Base-by-base conservation (phyloP, 768 basidiomycete genomes). In the Tubosaeta brunneosetosa region DNA sequence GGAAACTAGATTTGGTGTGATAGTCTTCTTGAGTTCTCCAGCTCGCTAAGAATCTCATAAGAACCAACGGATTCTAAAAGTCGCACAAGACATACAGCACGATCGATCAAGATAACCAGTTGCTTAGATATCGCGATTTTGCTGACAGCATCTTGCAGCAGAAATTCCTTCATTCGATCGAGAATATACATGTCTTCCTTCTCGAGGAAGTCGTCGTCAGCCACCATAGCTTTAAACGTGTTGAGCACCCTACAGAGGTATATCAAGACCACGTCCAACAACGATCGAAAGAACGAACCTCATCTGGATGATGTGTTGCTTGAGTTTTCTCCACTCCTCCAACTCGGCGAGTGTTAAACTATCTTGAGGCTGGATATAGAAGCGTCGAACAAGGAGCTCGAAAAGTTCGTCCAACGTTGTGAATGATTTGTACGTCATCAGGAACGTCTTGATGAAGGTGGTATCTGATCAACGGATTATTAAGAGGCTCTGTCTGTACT, bases 361-460 rank as follows among this genome's bases (percentile, higher is more conserved):
- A 6, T 79, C 75, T 0, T 94, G 95, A 22, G 89, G 78, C 45
- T 81, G 76, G 26, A 94, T 85, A 60, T 79, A 77, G 71, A 93
- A 98, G 16, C 95, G 84, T 41, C 80, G 76, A 7, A 88, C 79
- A 17, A 98, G 83, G 16, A 88, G 76, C 52, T 92, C 85, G 50
- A 95, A 86, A 9, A 98, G 73, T 44, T 92, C 86, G 51, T 89
- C 81, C 42, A 89, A 74, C 6, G 84, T 85, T 14, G 90, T 91
- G 69, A 98, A 97, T 1, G 92, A 94, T 64, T 94, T 91, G 77
- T 91, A 97, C 1, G 95, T 97, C 82, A 97, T 86, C 58, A 98
- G 71, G 79, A 98, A 98, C 1, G 94, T 86, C 65, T 86, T 85
- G 67, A 79, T 88, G 71, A 87, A 95, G 7, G 81, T 80, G 1